Conservation (phyloP, 176 grass and related monocot genomes). For the Phyllostachys edulis region DNA sequence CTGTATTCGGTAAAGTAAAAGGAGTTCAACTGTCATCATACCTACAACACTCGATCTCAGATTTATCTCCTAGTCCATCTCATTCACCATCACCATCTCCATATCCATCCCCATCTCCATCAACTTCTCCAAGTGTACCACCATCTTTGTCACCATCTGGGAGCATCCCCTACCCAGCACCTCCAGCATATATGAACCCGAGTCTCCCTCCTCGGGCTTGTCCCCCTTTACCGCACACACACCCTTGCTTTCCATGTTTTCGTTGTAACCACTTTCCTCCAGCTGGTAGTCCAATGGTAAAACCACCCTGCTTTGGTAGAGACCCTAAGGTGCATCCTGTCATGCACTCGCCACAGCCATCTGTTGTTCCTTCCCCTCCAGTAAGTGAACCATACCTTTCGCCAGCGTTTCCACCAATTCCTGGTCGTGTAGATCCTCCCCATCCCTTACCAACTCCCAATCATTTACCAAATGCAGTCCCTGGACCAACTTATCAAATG, state of each 20-base stretch:
- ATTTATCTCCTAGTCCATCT: constrained; percentile 59
- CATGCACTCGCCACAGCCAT: constrained; percentile 32
- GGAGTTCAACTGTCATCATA: constrained; percentile 74
- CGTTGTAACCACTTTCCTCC: constrained; percentile 35
- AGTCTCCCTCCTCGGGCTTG: constrained; percentile 30
- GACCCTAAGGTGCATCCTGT: constrained; percentile 29
- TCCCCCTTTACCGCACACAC: constrained; percentile 32
- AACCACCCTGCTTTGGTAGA: constrained; percentile 45
- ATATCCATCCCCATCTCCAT: constrained; percentile 26
- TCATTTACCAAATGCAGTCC: constrained; percentile 32
- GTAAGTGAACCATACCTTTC: constrained; percentile 19
- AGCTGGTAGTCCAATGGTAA: constrained; percentile 32
- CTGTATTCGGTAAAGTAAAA: constrained; percentile 88
- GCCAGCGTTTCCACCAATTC: constrained; percentile 42
- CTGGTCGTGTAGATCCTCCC: constrained; percentile 23
- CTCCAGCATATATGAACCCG: constrained; percentile 23
- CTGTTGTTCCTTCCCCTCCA: constrained; percentile 17
- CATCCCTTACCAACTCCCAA: constrained; percentile 1
- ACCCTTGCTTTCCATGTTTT: constrained; percentile 43
- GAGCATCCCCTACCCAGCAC: constrained; percentile 23
- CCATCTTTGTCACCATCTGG: constrained; percentile 35
- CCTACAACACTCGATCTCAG: constrained; percentile 54
- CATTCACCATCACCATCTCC: constrained; percentile 49
- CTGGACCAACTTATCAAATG: constrained; percentile 43
- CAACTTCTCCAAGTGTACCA: constrained; percentile 35